Evolutionary conservation across 495 filamentous ascomycete genomes (phyloP).

Genomic region (Rhypophila decipiens): DNA sequence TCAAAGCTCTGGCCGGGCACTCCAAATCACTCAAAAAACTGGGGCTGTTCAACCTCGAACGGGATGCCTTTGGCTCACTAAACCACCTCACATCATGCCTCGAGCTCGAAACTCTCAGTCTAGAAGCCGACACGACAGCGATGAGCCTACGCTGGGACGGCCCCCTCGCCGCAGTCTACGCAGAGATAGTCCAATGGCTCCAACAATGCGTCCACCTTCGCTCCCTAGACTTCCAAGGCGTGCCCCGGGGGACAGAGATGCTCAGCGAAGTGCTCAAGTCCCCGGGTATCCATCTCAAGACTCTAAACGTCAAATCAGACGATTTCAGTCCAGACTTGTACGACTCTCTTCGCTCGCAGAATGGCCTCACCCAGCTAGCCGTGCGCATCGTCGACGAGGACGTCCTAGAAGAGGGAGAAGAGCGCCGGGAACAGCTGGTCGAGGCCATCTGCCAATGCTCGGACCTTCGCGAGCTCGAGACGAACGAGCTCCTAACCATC

Average conservation of each 20-base stretch:
- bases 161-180: conserved; percentile 42
- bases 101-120: conserved; percentile 34
- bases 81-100: conserved; percentile 45
- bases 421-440: conserved; percentile 35
- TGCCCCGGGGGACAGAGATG: conserved; percentile 47
- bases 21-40: conserved; percentile 49
- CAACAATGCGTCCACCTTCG: conserved; percentile 48
- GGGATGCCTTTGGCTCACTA: conserved; percentile 41
- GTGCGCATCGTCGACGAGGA: conserved; percentile 47
- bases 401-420: conserved; percentile 30
- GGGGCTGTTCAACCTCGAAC: conserved; percentile 44
- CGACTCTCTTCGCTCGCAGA: conserved; percentile 18
- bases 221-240: conserved; percentile 41
- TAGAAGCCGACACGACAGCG: neutral
- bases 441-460: conserved; percentile 37
- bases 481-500: conserved; percentile 15
- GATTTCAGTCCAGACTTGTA: conserved; percentile 13
- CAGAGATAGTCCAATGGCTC: conserved; percentile 47
- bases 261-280: conserved; percentile 44
- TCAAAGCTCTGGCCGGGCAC: conserved; percentile 54
- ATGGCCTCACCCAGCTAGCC: conserved; percentile 22
- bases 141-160: conserved; percentile 28
- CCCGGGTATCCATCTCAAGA: conserved; percentile 19
- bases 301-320: conserved; percentile 15
- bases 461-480: conserved; percentile 22